Evolutionary conservation across 495 filamentous ascomycete species (phyloP), one percentile per base, ranked within the genome.

Genomic region (Hypomontagnella submonticulosa): DNA sequence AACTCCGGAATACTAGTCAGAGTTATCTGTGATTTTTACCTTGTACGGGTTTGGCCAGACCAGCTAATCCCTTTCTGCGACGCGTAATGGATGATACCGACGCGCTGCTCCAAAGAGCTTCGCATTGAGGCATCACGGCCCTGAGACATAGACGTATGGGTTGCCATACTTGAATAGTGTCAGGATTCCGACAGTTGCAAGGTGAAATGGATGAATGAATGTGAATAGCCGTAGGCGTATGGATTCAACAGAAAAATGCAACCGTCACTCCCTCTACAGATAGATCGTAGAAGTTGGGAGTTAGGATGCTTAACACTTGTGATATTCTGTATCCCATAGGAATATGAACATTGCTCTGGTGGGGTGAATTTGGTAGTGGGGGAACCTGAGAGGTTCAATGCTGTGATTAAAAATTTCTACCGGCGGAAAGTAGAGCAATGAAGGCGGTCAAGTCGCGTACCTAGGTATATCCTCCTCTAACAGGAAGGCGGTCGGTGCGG

Each of bases 131-230:
- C 69, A 63, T 72, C 40, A 37, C 66, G 70, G 50, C 71, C 71
- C 57, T 74, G 71, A 19, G 71, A 69, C 71, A 74, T 72, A 16
- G 71, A 62, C 30, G 71, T 74, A 64, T 74, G 71, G 8, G 71
- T 72, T 36, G 71, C 71, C 71, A 74, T 74, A 11, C 13, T 43
- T 12, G 33, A 7, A 27, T 6, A 11, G 41, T 50, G 23, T 38
- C 12, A 10, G 16, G 20, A 43, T 49, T 20, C 23, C 13, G n/a
- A 16, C 23, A 2, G 6, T 4, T 20, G 15, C 16, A 18, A 18
- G 1, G 18, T 38, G n/a, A n/a, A n/a, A n/a, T 4, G 11, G 38
- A 15, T 40, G 10, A 27, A 36, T n/a, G 11, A 12, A 38, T 23
- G 6, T 23, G 13, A n/a, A 52, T 3, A 38, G n/a, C 36, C 10